Evolutionary conservation across 331 rosid genomes (phyloP), one percentile per base, ranked within the genome.

Genomic region (Phaseolus coccineus): DNA sequence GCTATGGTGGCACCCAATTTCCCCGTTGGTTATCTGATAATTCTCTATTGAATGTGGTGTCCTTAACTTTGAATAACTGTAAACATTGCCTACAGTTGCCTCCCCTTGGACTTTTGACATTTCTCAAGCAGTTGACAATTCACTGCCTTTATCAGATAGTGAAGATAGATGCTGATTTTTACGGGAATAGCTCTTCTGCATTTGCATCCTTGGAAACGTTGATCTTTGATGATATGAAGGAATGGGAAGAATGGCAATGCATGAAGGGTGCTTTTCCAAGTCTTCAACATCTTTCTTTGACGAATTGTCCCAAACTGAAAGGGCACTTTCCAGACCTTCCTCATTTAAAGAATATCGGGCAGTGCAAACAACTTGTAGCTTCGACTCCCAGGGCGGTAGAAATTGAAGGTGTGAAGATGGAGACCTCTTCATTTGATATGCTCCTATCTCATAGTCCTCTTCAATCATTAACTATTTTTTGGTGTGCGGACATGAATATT

Each of bases 231-330:
- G 12, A 61, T 61, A 61, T 61, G 67, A 30, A 61, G 42, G 67
- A 61, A 61, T 61, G 67, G 67, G 44, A 61, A 30, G 16, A 25
- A 25, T 57, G 64, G 37, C n/a, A 57, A 25, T 57, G 64, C 4
- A 2, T 12, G 64, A 57, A 8, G 0, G 37, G 37, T 25, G 33
- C 16, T 57, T 57, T 57, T 27, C 64, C n/a, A 57, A 1, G 13
- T 11, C 64, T 57, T 57, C 7, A 11, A 10, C 0, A 0, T 25
- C 33, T 57, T 56, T 24, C 1, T 24, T 0, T 56, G 12, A 5
- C 0, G 15, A 2, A 4, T 0, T 57, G 37, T 57, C 64, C 35
- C 3, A 57, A 57, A 35, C 3, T 57, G 1, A 55, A 22, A 55
- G 62, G 30, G 15, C 5, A 55, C 14, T 9, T 55, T 31, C 31